Conservation (phyloP, 2,329 filamentous ascomycete species). For the Trichoderma harzianum region DNA sequence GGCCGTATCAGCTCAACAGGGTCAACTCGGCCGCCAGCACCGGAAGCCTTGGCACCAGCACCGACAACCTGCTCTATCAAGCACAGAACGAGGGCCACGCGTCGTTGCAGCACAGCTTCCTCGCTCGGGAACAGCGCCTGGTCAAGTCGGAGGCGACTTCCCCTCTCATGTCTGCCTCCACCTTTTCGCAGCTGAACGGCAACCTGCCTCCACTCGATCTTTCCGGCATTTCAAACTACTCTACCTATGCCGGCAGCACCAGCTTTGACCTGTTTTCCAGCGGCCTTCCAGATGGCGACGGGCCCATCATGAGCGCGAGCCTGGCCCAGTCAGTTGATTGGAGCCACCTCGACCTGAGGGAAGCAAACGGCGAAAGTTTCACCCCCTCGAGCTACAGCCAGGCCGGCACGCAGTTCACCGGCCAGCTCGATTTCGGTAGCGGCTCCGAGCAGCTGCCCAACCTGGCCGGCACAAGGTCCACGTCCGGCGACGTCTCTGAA, state of each 20-base stretch:
- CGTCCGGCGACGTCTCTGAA: conserved; percentile 65
- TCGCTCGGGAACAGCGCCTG: conserved; percentile 47
- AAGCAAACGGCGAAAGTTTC: conserved; percentile 47
- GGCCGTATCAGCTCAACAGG: conserved; percentile 58
- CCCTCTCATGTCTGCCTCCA: conserved; percentile 50
- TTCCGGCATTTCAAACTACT: conserved; percentile 49
- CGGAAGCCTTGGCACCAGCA: conserved; percentile 45
- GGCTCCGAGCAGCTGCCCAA: conserved; percentile 54
- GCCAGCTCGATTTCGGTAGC: conserved; percentile 48
- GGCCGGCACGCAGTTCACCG: conserved; percentile 48
- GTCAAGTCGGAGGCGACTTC: conserved; percentile 62
- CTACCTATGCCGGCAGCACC: conserved; percentile 44
- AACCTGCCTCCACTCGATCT: conserved; percentile 57
- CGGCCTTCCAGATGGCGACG: conserved; percentile 50
- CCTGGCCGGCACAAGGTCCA: conserved; percentile 56
- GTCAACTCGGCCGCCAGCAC: conserved; percentile 56
- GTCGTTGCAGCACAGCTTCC: conserved; percentile 34
- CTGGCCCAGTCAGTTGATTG: conserved; percentile 50
- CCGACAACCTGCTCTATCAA: conserved; percentile 41
- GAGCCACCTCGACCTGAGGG: conserved; percentile 45
- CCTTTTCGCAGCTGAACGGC: conserved; percentile 49
- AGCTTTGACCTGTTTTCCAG: conserved; percentile 49
- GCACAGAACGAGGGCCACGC: conserved; percentile 35
- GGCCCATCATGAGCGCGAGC: conserved; percentile 60
- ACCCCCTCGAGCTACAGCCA: conserved; percentile 55